phyloP scores from a whole-genome alignment of 176 grass and related monocot genomes.

The Phyllostachys edulis region DNA sequence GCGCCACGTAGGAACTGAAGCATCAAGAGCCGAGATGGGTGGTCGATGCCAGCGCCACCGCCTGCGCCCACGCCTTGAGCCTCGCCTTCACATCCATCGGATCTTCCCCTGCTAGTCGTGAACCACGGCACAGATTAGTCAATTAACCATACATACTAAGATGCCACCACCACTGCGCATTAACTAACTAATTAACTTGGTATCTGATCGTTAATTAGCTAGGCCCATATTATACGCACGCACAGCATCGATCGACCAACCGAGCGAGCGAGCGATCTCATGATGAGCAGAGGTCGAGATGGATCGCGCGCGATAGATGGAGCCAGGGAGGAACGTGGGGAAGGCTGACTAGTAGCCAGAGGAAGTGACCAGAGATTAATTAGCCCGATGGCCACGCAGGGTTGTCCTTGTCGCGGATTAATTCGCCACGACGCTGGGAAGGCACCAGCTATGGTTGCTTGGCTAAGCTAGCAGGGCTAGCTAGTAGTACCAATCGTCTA shows the following conservation, averaged over 20 bases:
- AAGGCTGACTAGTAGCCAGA: slow-evolving; percentile 10
- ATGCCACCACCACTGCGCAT: no score
- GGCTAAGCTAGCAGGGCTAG: neutral
- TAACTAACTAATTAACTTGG: neutral
- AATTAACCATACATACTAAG: no score
- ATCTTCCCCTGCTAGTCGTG: slow-evolving; percentile 37
- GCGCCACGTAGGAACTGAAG: neutral
- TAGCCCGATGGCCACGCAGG: neutral
- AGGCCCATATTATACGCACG: neutral
- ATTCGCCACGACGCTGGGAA: neutral
- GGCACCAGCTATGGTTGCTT: neutral
- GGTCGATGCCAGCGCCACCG: slow-evolving; percentile 64
- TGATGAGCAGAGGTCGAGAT: neutral
- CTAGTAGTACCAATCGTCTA: neutral
- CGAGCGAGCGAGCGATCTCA: neutral
- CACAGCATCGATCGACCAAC: neutral
- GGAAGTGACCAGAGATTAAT: neutral
- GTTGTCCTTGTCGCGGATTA: neutral
- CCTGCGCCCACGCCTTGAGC: slow-evolving; percentile 76
- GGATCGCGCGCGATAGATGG: neutral
- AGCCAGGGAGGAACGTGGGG: neutral
- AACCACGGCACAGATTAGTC: neutral
- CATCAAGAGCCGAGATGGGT: slow-evolving; percentile 49
- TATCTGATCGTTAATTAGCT: neutral
- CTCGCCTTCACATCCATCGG: slow-evolving; percentile 67